Percentiles rank a stretch among this genome's conserved stretches.
phyloP scores from a whole-genome alignment of 2,329 filamentous ascomycete species.

The Alternaria postmessia region DNA sequence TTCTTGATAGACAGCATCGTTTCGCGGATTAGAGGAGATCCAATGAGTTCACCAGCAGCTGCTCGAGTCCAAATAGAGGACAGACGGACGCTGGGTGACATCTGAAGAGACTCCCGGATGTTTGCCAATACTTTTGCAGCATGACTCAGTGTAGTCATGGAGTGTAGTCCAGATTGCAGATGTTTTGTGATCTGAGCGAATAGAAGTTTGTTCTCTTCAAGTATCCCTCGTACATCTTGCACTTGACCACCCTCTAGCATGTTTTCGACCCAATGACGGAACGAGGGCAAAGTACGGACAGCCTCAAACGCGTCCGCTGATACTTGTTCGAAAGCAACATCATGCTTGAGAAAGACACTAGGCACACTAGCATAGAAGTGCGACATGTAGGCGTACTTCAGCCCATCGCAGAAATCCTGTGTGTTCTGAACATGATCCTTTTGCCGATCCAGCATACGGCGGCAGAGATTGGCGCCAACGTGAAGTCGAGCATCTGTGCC shows the following conservation, averaged over 20 bases:
- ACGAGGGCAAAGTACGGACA: slow-evolving; percentile 73
- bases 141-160: slow-evolving; percentile 52
- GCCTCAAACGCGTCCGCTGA: slow-evolving; percentile 71
- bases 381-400: slow-evolving; percentile 85
- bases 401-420: slow-evolving; percentile 72
- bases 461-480: slow-evolving; percentile 70
- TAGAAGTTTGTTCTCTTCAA: slow-evolving; percentile 69
- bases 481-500: slow-evolving; percentile 65
- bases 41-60: slow-evolving; percentile 63
- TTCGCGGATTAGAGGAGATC: slow-evolving; percentile 61
- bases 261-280: slow-evolving; percentile 55
- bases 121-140: slow-evolving; percentile 46
- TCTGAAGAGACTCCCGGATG: slow-evolving; percentile 51
- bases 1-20: slow-evolving; percentile 68
- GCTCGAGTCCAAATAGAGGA: slow-evolving; percentile 68
- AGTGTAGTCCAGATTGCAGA: slow-evolving; percentile 49
- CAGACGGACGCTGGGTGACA: slow-evolving; percentile 45
- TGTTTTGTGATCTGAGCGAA: slow-evolving; percentile 52
- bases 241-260: slow-evolving; percentile 48
- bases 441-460: slow-evolving; percentile 73
- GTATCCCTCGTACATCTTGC: slow-evolving; percentile 60
- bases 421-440: slow-evolving; percentile 79
- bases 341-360: slow-evolving; percentile 66
- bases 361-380: slow-evolving; percentile 83
- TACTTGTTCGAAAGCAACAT: slow-evolving; percentile 51